Percentiles rank a stretch among this genome's conserved stretches.
phyloP scores from a whole-genome alignment of 1,284 basidiomycete species.

The Cryptococcus sp. region DNA sequence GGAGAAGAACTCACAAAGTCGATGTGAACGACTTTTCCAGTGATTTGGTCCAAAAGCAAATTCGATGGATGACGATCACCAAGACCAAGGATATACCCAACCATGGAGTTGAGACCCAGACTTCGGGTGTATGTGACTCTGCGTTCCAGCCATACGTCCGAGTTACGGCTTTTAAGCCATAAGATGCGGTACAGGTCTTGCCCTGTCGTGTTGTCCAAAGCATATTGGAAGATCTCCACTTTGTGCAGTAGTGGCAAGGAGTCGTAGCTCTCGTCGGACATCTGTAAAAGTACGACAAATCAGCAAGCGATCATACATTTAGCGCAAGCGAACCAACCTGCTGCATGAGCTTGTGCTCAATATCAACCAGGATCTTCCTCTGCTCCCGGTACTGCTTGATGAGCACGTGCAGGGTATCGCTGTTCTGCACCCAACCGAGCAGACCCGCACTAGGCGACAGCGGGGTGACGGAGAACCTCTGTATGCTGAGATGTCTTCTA shows the following conservation, averaged over 20 bases:
- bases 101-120: slow-evolving; percentile 93
- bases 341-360: slow-evolving; percentile 97
- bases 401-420: slow-evolving; percentile 96
- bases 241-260: slow-evolving; percentile 92
- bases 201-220: slow-evolving; percentile 96
- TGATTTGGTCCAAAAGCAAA: slow-evolving; percentile 85
- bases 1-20: slow-evolving; percentile 65
- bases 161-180: slow-evolving; percentile 93
- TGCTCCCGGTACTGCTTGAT: slow-evolving; percentile 95
- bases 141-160: slow-evolving; percentile 97
- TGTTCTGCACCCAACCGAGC: slow-evolving; percentile 93
- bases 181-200: slow-evolving; percentile 98
- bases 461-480: slow-evolving; percentile 90
- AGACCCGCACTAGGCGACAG: slow-evolving; percentile 95
- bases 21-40: slow-evolving; percentile 95
- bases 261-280: slow-evolving; percentile 96
- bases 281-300: slow-evolving; percentile 58
- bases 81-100: slow-evolving; percentile 94
- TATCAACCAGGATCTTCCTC: slow-evolving; percentile 94
- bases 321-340: slow-evolving; percentile 62
- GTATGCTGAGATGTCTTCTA: slow-evolving; percentile 94
- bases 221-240: slow-evolving; percentile 99
- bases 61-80: slow-evolving; percentile 99
- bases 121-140: slow-evolving; percentile 96
- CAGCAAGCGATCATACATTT: not conserved